Conservation (phyloP, 2,329 filamentous ascomycete species). For the Orbilia brochopaga region DNA sequence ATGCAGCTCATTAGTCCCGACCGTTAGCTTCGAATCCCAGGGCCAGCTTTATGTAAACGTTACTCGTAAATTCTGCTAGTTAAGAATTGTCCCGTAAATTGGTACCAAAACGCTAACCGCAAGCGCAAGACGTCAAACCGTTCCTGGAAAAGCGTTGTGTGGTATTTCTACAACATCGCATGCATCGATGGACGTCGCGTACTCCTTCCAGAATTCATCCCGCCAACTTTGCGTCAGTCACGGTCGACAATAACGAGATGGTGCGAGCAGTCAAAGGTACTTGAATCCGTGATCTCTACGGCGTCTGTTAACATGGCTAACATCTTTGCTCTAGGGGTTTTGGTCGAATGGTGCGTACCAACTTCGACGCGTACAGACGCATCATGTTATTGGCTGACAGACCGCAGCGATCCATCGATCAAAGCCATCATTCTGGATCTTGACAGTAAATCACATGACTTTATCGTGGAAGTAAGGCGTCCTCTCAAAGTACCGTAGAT, state of each 20-base stretch:
- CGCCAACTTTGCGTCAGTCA: neutral
- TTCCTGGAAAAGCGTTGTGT: conserved; percentile 1
- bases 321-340: conserved; percentile 47
- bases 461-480: conserved; percentile 52
- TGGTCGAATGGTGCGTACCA: conserved; percentile 54
- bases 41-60: too few relatives aligned
- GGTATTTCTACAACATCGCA: conserved; percentile 1
- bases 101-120: too few relatives aligned
- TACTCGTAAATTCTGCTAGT: too few relatives aligned
- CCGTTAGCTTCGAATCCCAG: too few relatives aligned
- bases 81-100: too few relatives aligned
- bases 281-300: neutral
- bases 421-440: conserved; percentile 55
- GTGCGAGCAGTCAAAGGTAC: conserved; percentile 54
- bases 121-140: too few relatives aligned
- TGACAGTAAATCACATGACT: conserved; percentile 54
- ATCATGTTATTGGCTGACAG: neutral
- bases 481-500: neutral
- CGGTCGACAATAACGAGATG: conserved; percentile 30
- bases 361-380: neutral
- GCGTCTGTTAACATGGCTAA: conserved; percentile 6
- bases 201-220: neutral
- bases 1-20: too few relatives aligned
- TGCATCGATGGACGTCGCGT: neutral
- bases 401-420: conserved; percentile 54